Evolutionary conservation across 2,329 filamentous ascomycete genomes (phyloP).

Genomic region (Ophiostoma piceae): DNA sequence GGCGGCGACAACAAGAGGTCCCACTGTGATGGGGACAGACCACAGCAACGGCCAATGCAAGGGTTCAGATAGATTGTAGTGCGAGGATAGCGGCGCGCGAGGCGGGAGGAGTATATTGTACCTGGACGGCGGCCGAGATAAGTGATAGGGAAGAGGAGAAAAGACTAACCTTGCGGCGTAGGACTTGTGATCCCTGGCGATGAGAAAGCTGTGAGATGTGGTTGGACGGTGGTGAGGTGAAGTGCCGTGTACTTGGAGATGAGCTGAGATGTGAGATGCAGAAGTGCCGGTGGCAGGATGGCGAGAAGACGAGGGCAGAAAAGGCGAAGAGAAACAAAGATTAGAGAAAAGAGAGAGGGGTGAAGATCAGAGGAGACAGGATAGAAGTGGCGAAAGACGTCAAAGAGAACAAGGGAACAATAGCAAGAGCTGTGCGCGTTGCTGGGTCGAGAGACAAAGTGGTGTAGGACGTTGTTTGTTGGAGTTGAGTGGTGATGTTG

Average conservation of each 20-base stretch:
- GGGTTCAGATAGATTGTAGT: constrained; percentile 9
- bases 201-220: constrained; percentile 6
- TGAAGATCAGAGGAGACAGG: not conserved
- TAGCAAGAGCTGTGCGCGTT: constrained; percentile 7
- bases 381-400: not conserved
- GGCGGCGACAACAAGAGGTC: constrained; percentile 11
- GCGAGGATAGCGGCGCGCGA: constrained; percentile 17
- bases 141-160: constrained; percentile 9
- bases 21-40: constrained; percentile 22
- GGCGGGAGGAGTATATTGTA: constrained; percentile 19
- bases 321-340: not conserved
- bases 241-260: not conserved
- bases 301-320: not conserved
- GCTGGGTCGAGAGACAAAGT: not conserved
- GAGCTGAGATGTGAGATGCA: not conserved
- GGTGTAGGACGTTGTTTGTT: not conserved
- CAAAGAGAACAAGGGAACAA: constrained; percentile 1
- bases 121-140: constrained; percentile 21
- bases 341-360: not conserved
- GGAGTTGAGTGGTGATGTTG: not conserved
- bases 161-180: constrained; percentile 11
- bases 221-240: constrained; percentile 8
- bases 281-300: not conserved
- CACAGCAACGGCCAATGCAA: constrained; percentile 15
- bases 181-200: constrained; percentile 13